Evolutionary conservation across 495 filamentous ascomycete genomes (phyloP), one percentile per base, ranked within the genome.

Genomic region (Xylaria flabelliformis): DNA sequence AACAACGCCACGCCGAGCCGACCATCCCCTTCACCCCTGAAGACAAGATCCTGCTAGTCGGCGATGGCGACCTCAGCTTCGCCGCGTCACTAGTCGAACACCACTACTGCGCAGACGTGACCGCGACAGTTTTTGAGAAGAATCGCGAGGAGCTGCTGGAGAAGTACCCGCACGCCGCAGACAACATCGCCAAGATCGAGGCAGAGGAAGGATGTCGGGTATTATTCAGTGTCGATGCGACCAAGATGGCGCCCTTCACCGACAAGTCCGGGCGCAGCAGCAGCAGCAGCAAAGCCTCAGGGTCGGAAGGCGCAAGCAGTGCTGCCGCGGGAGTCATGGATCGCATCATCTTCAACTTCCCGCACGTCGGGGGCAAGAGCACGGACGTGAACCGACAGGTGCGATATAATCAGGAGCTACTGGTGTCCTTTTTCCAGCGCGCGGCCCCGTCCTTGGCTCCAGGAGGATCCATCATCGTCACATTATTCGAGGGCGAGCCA

Each of bases 351-450:
- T 99, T 98, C 87, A 97, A 97, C 84, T 99, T 99, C 82, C 96
- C 96, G 59, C 96, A 99, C 81, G 91, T 97, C 2, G 96, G 96
- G 64, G 96, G 96, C 9, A 89, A 94, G 73, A 92, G 89, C 58
- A 98, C 90, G 56, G 96, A 99, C 82, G 93, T 97, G 63, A 97
- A 97, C 82, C 86, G 96, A 21, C 96, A 99, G 83, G 94, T 98
- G 15, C 89, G 96, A 44, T 87, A 90, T 74, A 98, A 99, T 78
- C 96, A 98, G 82, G 92, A 95, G 77, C 85, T 98, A 41, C 85
- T 98, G 2, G 92, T 97, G 12, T 86, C 83, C 6, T 97, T 97
- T 80, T 97, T 98, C 84, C 85, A 87, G 72, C 83, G 87, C 10
- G 90, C 84, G 8, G 74, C 80, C 39, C 78, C 80, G 24, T 80